Percentiles rank a stretch among this genome's conserved stretches.
Evolutionary conservation across 768 basidiomycete genomes (phyloP).

Genomic region (Neoboletus magnificus): DNA sequence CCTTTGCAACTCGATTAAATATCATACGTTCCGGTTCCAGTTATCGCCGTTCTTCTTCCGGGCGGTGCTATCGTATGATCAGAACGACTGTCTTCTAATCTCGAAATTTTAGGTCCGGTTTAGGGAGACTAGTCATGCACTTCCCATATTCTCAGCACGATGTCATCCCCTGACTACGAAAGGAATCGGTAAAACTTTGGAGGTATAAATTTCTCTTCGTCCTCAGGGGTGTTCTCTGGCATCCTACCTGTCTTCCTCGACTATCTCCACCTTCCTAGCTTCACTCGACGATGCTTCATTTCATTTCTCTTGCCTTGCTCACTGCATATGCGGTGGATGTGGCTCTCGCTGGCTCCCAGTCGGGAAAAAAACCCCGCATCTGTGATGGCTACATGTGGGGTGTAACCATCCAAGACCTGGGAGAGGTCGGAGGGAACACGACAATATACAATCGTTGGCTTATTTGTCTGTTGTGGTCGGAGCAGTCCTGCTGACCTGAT

Average conservation of each 20-base stretch:
- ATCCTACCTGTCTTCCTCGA: not conserved
- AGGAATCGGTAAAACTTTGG: not conserved
- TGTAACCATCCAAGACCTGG: not conserved
- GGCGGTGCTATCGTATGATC: no score
- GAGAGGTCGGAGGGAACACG: no score
- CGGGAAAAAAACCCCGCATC: not conserved
- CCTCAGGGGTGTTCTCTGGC: not conserved
- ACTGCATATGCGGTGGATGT: not conserved
- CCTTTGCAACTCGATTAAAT: not conserved
- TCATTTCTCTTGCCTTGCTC: not conserved
- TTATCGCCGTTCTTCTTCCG: slow-evolving; percentile 1
- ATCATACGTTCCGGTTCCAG: not conserved
- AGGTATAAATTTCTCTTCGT: not conserved
- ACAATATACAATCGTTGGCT: not conserved
- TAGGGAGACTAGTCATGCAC: not conserved
- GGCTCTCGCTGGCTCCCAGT: no score
- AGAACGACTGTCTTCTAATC: no score
- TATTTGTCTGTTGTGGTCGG: not conserved
- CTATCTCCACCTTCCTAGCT: not conserved
- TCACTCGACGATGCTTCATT: not conserved
- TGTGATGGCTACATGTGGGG: not conserved
- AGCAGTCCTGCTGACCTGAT: not conserved
- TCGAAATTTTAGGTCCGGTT: no score
- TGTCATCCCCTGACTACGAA: not conserved
- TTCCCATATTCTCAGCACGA: not conserved